Percentiles rank a stretch among this genome's conserved stretches.
phyloP scores from a whole-genome alignment of 2,329 filamentous ascomycete species.

The Rhynchosporium secalis region DNA sequence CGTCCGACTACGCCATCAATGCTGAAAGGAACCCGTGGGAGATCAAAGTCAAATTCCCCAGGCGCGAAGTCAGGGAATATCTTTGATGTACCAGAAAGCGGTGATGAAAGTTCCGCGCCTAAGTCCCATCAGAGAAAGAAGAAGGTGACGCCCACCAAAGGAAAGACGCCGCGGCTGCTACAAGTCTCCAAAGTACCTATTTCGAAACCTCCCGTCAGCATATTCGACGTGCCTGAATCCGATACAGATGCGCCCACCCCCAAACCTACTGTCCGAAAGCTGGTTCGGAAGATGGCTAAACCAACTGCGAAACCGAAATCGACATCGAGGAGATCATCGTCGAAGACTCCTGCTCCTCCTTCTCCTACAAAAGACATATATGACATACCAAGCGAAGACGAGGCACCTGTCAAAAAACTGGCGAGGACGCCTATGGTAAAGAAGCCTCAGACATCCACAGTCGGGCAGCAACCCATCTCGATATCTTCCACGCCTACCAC shows the following conservation, averaged over 20 bases:
- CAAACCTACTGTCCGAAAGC: neutral
- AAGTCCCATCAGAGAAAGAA: neutral
- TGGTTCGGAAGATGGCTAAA: neutral
- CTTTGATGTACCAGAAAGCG: slow-evolving; percentile 30
- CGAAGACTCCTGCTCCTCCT: slow-evolving; percentile 16
- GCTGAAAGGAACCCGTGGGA: slow-evolving; percentile 14
- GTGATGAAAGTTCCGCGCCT: slow-evolving; percentile 25
- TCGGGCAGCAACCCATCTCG: neutral
- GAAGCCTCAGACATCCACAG: neutral
- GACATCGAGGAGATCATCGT: slow-evolving; percentile 10
- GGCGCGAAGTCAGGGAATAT: slow-evolving; percentile 14
- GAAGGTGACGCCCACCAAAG: neutral
- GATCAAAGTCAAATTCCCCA: slow-evolving; percentile 17
- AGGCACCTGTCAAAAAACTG: slow-evolving; percentile 6
- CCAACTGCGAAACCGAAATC: slow-evolving; percentile 14
- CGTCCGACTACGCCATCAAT: slow-evolving; percentile 17
- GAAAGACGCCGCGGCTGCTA: neutral
- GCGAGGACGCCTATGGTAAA: neutral
- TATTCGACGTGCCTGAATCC: slow-evolving; percentile 19
- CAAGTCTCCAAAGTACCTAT: neutral
- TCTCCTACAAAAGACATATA: slow-evolving; percentile 17
- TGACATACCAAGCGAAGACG: slow-evolving; percentile 20
- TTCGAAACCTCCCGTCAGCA: slow-evolving; percentile 2
- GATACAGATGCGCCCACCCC: slow-evolving; percentile 13
- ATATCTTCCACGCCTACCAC: slow-evolving; percentile 11